These are phyloP conservation scores for Neurospora cerealis DNA, from an alignment of 495 filamentous ascomycete genomes.

Conservation along the genomic window DNA sequence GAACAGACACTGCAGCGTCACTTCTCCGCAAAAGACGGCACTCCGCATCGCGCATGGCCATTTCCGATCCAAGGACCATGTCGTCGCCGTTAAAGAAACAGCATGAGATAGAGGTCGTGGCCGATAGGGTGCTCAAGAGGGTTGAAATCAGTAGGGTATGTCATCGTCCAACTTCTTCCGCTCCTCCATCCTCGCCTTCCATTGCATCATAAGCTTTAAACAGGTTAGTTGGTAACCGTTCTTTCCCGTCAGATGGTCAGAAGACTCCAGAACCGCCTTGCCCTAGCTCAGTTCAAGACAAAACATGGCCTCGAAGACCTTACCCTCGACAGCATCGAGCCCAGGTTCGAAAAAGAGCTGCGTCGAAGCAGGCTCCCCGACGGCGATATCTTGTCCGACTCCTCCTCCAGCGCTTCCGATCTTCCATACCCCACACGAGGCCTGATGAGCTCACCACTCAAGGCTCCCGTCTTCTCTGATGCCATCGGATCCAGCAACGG, in stretches of 20 bases:
- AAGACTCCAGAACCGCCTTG: slow-evolving; percentile 82
- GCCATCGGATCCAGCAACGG: slow-evolving; percentile 49
- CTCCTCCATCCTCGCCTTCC: background rate
- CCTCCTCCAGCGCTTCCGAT: slow-evolving; percentile 63
- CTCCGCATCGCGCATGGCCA: slow-evolving; percentile 3
- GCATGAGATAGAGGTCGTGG: slow-evolving; percentile 49
- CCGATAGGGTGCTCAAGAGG: slow-evolving; percentile 58
- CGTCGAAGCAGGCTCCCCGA: slow-evolving; percentile 53
- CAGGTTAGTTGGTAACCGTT: slow-evolving; percentile 2
- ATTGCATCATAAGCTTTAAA: background rate
- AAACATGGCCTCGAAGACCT: slow-evolving; percentile 81
- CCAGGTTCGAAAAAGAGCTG: slow-evolving; percentile 61
- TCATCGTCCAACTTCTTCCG: background rate
- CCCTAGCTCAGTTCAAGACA: slow-evolving; percentile 92
- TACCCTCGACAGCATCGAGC: slow-evolving; percentile 63
- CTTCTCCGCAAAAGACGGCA: slow-evolving; percentile 13
- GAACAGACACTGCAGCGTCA: slow-evolving; percentile 11
- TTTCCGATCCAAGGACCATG: slow-evolving; percentile 32
- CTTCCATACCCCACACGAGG: slow-evolving; percentile 41
- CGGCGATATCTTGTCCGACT: slow-evolving; percentile 63
- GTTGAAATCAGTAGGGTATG: slow-evolving; percentile 78
- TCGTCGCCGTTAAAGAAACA: slow-evolving; percentile 47
- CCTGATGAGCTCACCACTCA: slow-evolving; percentile 55
- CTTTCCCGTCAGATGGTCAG: slow-evolving; percentile 63
- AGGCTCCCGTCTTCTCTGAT: slow-evolving; percentile 60